Percentiles rank a stretch among this genome's conserved stretches.
These are phyloP conservation scores for Oxytropis ochrocephala DNA, from an alignment of 306 rosid genomes.

Conservation along the genomic window DNA sequence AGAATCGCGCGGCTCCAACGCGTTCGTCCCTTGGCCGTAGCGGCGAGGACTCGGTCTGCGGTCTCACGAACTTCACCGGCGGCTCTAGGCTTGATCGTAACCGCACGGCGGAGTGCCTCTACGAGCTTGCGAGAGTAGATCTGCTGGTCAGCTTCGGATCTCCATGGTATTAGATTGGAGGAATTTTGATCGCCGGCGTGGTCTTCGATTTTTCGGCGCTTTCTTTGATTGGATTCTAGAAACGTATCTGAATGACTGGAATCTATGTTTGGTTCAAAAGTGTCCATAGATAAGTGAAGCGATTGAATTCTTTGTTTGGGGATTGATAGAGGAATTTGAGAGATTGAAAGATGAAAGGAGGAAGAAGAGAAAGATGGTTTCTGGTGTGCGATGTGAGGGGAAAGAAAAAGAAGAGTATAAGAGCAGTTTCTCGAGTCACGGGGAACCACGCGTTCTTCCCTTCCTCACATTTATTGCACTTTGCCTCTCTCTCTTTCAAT, in stretches of 20 bases:
- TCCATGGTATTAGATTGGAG: slow-evolving; percentile 40
- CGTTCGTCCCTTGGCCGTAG: slow-evolving; percentile 58
- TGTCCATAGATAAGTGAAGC: slow-evolving; percentile 26
- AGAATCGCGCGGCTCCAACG: slow-evolving; percentile 94
- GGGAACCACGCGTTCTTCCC: slow-evolving; percentile 50
- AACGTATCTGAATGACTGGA: slow-evolving; percentile 6
- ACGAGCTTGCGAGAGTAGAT: slow-evolving; percentile 67
- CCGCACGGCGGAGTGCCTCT: slow-evolving; percentile 42
- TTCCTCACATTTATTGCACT: slow-evolving; percentile 33
- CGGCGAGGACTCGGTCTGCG: slow-evolving; percentile 76
- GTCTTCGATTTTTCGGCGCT: slow-evolving; percentile 41
- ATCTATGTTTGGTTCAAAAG: slow-evolving; percentile 23
- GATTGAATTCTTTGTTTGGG: background rate
- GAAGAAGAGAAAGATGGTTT: background rate
- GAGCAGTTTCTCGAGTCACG: slow-evolving; percentile 39
- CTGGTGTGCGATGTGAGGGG: background rate
- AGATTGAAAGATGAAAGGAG: background rate
- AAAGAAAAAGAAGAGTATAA: slow-evolving; percentile 15
- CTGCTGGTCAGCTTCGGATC: slow-evolving; percentile 57
- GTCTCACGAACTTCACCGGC: slow-evolving; percentile 38
- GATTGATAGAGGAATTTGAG: background rate
- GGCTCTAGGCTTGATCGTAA: background rate
- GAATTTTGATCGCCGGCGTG: background rate
- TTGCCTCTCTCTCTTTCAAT: background rate
- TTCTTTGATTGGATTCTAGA: slow-evolving; percentile 38